Evolutionary conservation across 1,139 yeast genomes (phyloP).

Genomic region (Debaryomycetaceae sp.): DNA sequence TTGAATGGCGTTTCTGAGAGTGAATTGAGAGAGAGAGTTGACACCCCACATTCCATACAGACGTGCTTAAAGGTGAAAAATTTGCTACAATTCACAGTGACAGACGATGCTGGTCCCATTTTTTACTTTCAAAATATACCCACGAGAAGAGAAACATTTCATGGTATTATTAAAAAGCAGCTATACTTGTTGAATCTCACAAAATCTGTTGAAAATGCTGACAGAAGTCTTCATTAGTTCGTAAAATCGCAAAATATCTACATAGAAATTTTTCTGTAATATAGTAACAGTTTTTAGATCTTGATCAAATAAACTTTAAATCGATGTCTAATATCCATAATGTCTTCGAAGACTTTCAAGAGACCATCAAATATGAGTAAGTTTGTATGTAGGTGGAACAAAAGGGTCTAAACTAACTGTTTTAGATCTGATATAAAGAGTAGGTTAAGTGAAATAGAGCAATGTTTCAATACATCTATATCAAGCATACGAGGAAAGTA

Average conservation of each 20-base stretch:
- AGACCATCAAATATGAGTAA: slow-evolving; percentile 8
- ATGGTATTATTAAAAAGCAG: not conserved
- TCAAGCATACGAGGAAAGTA: not conserved
- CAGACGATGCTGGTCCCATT: not conserved
- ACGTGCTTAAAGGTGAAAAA: slow-evolving; percentile 9
- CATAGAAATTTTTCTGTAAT: not conserved
- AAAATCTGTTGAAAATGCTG: not conserved
- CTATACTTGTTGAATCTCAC: not conserved
- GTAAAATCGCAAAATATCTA: not conserved
- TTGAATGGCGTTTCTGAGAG: slow-evolving; percentile 13
- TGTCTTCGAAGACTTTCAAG: slow-evolving; percentile 6
- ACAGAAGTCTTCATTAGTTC: not conserved
- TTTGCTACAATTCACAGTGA: slow-evolving; percentile 1
- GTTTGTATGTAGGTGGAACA: too few relatives aligned
- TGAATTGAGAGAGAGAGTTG: slow-evolving; percentile 10
- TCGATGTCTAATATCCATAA: slow-evolving; percentile 1
- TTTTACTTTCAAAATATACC: not conserved
- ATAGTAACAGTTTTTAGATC: not conserved
- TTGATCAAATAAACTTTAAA: not conserved
- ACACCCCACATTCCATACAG: slow-evolving; percentile 8
- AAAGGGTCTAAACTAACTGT: slow-evolving; percentile 7
- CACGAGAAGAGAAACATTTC: not conserved
- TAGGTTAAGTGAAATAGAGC: slow-evolving; percentile 6
- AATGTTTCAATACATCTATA: slow-evolving; percentile 5
- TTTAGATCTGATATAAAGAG: slow-evolving; percentile 2